Evolutionary conservation across 768 basidiomycete genomes (phyloP), one percentile per base, ranked within the genome.

Genomic region (Sporobolomyces roseus): DNA sequence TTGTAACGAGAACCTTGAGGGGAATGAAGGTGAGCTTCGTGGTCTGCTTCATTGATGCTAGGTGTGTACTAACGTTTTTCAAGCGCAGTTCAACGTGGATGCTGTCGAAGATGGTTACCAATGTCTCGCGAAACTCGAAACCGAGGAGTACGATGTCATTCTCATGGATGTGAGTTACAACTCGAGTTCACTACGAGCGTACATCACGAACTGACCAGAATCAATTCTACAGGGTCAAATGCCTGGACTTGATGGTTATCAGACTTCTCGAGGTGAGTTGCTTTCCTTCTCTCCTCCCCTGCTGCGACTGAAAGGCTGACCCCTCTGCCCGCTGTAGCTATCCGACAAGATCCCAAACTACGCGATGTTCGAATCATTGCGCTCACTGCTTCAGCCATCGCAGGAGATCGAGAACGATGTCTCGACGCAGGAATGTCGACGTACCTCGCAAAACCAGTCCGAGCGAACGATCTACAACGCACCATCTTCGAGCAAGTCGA

Each of bases 311-410:
- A 66, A 1, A 17, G 38, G 1, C 16, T 19, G 17, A 65, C n/a
- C n/a, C n/a, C n/a, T n/a, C n/a, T n/a, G n/a, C n/a, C n/a, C n/a
- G n/a, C n/a, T n/a, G n/a, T n/a, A n/a, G n/a, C n/a, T n/a, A n/a
- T 74, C 17, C 64, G 71, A 6, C 19, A 41, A n/a, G 27, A 48
- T 5, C 59, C 68, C 2, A 36, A 23, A 16, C 45, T 61, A 25
- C 53, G 56, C 36, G n/a, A 49, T 2, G 90, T 86, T 9, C 93
- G 93, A 2, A 97, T 99, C 74, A 90, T 98, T 75, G 94, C 94
- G 1, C 81, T 99, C 49, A 97, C 94, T 1, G 94, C 94, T 3
- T 91, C 93, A 78, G 94, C 93, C 60, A 96, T 93, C 89, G 90
- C 91, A 72, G 91, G 91, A 73, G 87, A 88, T 75, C 81, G 85